Evolutionary conservation across 164 flowering plant species (phyloP), one percentile per base, ranked within the genome.

Genomic region (Echeveria elegans): DNA sequence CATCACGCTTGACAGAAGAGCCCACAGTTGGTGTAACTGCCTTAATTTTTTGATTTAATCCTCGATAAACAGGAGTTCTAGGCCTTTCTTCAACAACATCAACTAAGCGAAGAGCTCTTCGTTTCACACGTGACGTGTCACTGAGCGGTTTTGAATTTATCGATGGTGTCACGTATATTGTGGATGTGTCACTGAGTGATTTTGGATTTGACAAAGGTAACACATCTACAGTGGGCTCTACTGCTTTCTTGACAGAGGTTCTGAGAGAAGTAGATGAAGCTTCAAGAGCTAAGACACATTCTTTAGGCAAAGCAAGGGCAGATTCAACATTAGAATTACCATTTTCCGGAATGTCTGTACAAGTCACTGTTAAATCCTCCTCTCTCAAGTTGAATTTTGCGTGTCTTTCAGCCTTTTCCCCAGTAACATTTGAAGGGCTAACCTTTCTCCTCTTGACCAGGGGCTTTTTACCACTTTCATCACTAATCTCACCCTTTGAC

Each of bases 51-150:
- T 14, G 73, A 15, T 76, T 30, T 70, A 76, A 72, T 68, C 83
- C 85, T 68, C 78, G 85, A 81, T 86, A 86, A 71, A 88, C 80
- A 6, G 95, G 96, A 74, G 89, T 86, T 71, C 76, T 88, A 66
- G 86, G 82, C 48, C 77, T 72, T 34, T 82, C 79, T 9, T 77
- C 89, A 14, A 79, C 83, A 43, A 83, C 88, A 32, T 85, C 93
- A 70, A 77, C 77, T 34, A 81, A 72, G 72, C 81, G 79, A 71
- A 87, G 84, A 53, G 91, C 82, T 77, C 92, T 82, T 63, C 92
- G 75, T 71, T 78, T 84, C 52, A 71, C 77, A 21, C 72, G 81
- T 21, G 67, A 40, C 64, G 72, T 81, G 62, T 63, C 36, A 48
- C 28, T 26, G 31, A 72, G 70, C 67, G 74, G 67, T 66, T 65